These are phyloP conservation scores for Melaleuca quinquenervia DNA, from an alignment of 345 rosid species.

Conservation along the genomic window DNA sequence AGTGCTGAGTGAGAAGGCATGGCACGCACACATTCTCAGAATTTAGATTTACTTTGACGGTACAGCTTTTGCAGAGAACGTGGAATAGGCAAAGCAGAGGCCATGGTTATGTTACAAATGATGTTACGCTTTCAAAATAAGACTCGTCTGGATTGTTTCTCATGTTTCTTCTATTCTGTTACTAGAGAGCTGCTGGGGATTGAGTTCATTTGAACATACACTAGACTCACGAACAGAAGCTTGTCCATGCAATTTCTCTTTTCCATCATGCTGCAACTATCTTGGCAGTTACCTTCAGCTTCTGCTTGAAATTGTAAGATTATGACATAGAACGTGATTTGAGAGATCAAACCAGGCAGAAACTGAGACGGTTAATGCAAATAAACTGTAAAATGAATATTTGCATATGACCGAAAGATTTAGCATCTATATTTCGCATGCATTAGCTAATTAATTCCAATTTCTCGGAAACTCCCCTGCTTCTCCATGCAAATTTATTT, in stretches of 20 bases:
- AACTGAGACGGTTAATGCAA: neutral
- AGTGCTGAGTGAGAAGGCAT: neutral
- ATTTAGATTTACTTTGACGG: neutral
- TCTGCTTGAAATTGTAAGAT: neutral
- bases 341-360: neutral
- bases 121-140: neutral
- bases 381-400: neutral
- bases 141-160: neutral
- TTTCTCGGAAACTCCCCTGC: too few species aligned
- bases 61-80: neutral
- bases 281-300: neutral
- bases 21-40: neutral
- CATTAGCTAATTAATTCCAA: too few species aligned
- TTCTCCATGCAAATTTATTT: too few species aligned
- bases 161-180: neutral
- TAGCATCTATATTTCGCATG: neutral
- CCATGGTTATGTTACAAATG: neutral
- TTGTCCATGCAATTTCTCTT: too few species aligned
- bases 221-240: neutral
- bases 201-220: too few species aligned
- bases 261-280: too few species aligned
- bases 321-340: neutral
- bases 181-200: too few species aligned
- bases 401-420: neutral
- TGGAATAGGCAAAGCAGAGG: neutral